A percentile compares a stretch with the other conserved stretches of the same genome.
phyloP scores from a whole-genome alignment of 1,284 basidiomycete genomes.

The Ganoderma lucidum region DNA sequence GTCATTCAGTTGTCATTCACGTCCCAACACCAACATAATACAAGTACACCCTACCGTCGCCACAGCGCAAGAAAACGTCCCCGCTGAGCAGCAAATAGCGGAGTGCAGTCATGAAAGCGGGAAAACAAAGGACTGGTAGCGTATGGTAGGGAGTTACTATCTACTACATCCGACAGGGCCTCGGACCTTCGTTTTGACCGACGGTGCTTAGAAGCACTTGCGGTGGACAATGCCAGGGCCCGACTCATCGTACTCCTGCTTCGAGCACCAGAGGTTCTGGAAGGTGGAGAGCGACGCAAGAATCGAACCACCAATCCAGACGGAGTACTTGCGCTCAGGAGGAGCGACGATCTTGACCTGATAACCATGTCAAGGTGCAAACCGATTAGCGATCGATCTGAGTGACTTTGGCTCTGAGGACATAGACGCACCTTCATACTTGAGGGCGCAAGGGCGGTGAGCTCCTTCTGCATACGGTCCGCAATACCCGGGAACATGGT shows the following conservation, averaged over 20 bases:
- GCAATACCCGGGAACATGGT: constrained; percentile 98
- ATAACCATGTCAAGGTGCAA: constrained; percentile 10
- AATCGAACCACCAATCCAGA: constrained; percentile 99
- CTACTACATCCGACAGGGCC: constrained; percentile 40
- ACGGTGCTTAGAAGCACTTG: constrained; percentile 48
- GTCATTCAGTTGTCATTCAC: constrained; percentile 33
- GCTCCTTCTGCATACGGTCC: constrained; percentile 98
- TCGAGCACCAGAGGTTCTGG: constrained; percentile 94
- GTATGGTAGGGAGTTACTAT: constrained; percentile 39
- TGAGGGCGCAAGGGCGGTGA: constrained; percentile 86
- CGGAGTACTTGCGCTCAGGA: constrained; percentile 93
- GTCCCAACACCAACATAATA: constrained; percentile 34
- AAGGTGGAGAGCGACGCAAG: constrained; percentile 95
- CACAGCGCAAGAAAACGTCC: constrained; percentile 23
- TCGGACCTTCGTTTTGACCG: constrained; percentile 34
- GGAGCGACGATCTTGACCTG: constrained; percentile 95
- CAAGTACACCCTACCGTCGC: constrained; percentile 33
- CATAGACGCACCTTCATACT: constrained; percentile 82
- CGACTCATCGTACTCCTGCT: constrained; percentile 92
- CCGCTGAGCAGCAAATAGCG: constrained; percentile 21
- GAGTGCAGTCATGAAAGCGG: constrained; percentile 31
- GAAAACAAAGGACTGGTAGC: constrained; percentile 35
- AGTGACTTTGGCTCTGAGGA: background rate
- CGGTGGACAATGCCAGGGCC: constrained; percentile 88
- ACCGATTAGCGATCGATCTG: constrained; percentile 17